Evolutionary conservation across 345 rosid species (phyloP), one percentile per base, ranked within the genome.

Genomic region (Eucalyptus guilfoylei): DNA sequence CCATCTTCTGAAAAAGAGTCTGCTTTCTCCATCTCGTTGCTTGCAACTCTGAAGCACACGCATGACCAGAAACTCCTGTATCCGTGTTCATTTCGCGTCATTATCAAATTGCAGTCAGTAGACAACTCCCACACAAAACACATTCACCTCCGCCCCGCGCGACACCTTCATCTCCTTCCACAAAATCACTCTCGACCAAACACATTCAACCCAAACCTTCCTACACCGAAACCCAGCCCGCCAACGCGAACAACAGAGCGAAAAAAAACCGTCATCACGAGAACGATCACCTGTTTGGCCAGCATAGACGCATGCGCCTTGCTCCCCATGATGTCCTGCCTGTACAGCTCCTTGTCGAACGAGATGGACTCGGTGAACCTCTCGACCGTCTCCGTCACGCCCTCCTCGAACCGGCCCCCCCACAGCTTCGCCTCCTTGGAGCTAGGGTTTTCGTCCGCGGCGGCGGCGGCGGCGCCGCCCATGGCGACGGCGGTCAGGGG

Each of bases 261-360:
- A 14, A 45, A 49, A 49, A 13, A 64, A 17, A 28, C n/a, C 17
- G 40, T 69, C 15, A 40, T 5, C 26, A 1, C 26, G 24, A 87
- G 21, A 48, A 7, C 23, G 15, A 88, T 48, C 45, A 97, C 99
- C 98, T 98, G 95, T 45, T 93, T 88, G 88, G 98, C 97, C 21
- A 98, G 96, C 99, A 98, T 98, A 26, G 96, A 93, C 14, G 99
- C 99, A 89, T 97, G 99, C 28, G 99, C 99, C 91, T 96, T 98
- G 88, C 98, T 97, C 5, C 99, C 99, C 96, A 90, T 93, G 32
- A 98, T 98, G 88, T 98, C 99, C 30, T 98, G 98, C 93, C 95
- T 95, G 90, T 96, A 98, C 87, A 98, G 91, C 92, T 91, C 91
- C 93, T 96, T 98, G 88, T 98, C 99, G 62, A 94, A 97, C 2